Base-by-base conservation (phyloP, 768 basidiomycete species). In the Boletus huronensis region DNA sequence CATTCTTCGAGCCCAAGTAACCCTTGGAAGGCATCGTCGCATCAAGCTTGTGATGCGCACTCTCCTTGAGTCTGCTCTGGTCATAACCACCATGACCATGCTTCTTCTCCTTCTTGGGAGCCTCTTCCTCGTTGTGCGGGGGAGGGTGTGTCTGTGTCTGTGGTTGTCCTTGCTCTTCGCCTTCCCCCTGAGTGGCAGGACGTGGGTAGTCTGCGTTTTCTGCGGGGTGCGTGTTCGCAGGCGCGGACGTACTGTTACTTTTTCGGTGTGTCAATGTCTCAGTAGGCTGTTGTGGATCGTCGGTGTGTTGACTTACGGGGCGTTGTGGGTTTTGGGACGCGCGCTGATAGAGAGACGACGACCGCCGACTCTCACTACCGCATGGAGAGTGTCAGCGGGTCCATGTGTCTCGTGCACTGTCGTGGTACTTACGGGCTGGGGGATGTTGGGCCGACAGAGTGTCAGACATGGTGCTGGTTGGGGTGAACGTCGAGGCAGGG, bases 171-270 rank as follows among this genome's bases (percentile, higher is more conserved):
- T 52, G 64, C 1, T 72, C 72, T 1, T 75, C 72, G 6, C 66
- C 64, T 5, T 74, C 72, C 25, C 66, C 68, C 6, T 75, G 74
- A 39, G 70, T 45, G n/a, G 74, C 73, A 13, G 82, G 83, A 28
- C 83, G 75, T 9, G 83, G 83, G 57, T 85, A 84, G 63, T 80
- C 77, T 19, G 66, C 54, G 23, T 63, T 53, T 38, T 68, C 74
- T 17, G 66, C 58, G 48, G 52, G 32, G 38, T 52, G 16, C 0
- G 63, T 44, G 29, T 65, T 58, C 5, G 48, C 39, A 6, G 63
- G 36, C 14, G 50, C 23, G 6, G 53, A 26, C 3, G 51, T 21
- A n/a, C 48, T 57, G 34, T 2, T 29, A n/a, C 13, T 7, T 7
- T 35, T 28, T 3, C 10, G 17, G 7, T 32, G 23, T 19, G 16